Evolutionary conservation across 495 filamentous ascomycete genomes (phyloP).

Genomic region (Penicillium parvum): DNA sequence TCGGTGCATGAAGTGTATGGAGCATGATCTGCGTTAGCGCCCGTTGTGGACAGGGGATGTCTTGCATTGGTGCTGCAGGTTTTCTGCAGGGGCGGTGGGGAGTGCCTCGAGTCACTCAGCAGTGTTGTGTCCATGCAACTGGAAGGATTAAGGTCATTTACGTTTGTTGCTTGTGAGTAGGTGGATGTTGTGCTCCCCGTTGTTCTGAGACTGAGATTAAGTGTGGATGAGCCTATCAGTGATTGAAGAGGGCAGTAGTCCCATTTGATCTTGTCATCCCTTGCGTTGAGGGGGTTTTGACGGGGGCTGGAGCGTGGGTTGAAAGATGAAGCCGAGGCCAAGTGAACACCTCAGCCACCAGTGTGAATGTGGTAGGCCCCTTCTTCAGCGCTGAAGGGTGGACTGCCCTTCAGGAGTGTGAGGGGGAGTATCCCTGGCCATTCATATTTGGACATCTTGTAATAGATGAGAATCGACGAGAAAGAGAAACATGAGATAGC

Average conservation of each 20-base stretch:
- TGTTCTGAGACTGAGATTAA: constrained; percentile 2
- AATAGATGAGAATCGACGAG: background rate
- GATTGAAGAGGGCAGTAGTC: constrained; percentile 1
- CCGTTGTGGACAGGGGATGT: constrained; percentile 17
- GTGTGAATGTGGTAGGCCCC: background rate
- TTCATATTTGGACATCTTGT: too few relatives aligned
- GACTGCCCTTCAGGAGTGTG: too few relatives aligned
- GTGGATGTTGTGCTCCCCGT: constrained; percentile 7
- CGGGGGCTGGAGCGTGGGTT: background rate
- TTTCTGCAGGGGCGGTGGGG: too few relatives aligned
- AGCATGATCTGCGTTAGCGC: constrained; percentile 13
- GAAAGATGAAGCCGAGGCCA: background rate
- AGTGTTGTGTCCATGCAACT: background rate
- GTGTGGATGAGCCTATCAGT: constrained; percentile 12
- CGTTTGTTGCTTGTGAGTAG: constrained; percentile 3
- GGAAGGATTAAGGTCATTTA: background rate
- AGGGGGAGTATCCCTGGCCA: too few relatives aligned
- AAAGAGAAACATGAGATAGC: background rate
- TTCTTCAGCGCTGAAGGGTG: constrained; percentile 2
- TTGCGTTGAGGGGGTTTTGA: constrained; percentile 21
- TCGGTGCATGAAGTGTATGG: constrained; percentile 7
- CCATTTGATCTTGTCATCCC: constrained; percentile 14
- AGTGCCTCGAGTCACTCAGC: too few relatives aligned
- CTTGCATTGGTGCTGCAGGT: constrained; percentile 18
- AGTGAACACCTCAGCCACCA: background rate